Conservation (phyloP, 208 protist genomes). For the Crithidia thermophila region DNA sequence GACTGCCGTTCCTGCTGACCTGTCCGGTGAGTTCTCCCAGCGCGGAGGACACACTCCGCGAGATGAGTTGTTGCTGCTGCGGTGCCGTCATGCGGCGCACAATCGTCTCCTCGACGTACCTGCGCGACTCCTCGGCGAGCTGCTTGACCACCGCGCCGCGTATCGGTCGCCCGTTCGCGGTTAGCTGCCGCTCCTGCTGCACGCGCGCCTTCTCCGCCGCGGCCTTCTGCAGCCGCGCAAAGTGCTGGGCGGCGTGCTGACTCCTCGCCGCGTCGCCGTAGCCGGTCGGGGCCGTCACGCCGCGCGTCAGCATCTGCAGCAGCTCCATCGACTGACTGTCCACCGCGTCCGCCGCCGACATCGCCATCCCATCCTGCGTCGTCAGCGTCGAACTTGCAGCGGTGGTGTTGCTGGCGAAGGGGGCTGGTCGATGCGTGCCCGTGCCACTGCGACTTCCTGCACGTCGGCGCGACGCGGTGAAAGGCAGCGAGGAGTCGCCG, state of each 20-base stretch:
- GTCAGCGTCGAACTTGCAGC: not conserved
- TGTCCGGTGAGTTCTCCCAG: not conserved
- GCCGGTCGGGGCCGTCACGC: constrained; percentile 53
- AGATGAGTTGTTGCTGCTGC: constrained; percentile 34
- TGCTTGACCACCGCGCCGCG: constrained; percentile 52
- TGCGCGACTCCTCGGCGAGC: constrained; percentile 68
- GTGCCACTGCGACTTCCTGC: not conserved
- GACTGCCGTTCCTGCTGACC: no score
- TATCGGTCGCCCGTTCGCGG: constrained; percentile 37
- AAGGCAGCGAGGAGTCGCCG: constrained; percentile 10
- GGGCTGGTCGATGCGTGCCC: constrained; percentile 6
- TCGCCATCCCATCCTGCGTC: no score
- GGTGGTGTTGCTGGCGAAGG: constrained; percentile 8
- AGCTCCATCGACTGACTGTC: constrained; percentile 46
- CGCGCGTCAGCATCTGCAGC: constrained; percentile 72
- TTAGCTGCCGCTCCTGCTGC: constrained; percentile 26
- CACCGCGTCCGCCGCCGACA: constrained; percentile 1
- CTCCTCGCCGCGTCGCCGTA: constrained; percentile 54
- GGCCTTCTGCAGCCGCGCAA: constrained; percentile 24
- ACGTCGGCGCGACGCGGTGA: constrained; percentile 28
- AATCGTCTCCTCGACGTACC: constrained; percentile 73
- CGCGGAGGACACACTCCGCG: no score
- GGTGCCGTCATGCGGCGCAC: constrained; percentile 58
- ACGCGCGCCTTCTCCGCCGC: constrained; percentile 25
- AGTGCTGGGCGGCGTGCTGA: constrained; percentile 39